Evolutionary conservation across 805 yeast species (phyloP), one percentile per base, ranked within the genome.

Genomic region (Barnettozyma sp.): DNA sequence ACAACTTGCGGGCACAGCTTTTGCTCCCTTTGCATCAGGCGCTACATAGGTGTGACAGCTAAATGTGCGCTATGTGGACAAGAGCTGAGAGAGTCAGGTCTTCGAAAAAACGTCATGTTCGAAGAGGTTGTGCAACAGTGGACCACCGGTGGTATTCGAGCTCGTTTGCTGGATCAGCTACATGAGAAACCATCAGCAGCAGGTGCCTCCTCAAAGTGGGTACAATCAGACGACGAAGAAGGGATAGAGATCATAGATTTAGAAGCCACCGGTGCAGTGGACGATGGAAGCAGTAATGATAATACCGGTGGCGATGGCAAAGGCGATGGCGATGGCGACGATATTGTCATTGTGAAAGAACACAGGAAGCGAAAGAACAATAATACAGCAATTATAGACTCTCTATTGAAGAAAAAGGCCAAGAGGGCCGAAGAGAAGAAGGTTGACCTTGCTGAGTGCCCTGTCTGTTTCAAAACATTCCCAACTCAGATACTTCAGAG

Each of bases 1-100:
- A 83, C 96, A 1, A 71, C 80, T 2, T 88, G 97, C 62, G 80
- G 83, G 24, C 97, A 88, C 56, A 78, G 88, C 1, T 88, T 86
- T 55, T 88, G 97, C 58, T 84, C 95, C 0, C 67, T 78, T 11
- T 88, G 97, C 55, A 82, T 88, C 20, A 66, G 95, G 39, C 73
- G 81, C 42, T 75, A 80, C 43, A 59, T 88, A 26, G 62, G 75
- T n/a, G 58, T 58, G 25, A 73, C 71, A 21, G 69, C 71, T 14
- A 62, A 68, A 40, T 88, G 97, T 51, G 96, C 97, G 0, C 59
- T 83, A 34, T 88, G 97, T 55, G 69, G 79, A 17, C 66, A 71
- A 18, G 83, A 78, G 46, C 71, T 79, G 21, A 72, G 76, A 50
- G 88, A 83, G 42, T 76, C 88, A 33, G 71, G 73, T 44, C 58